Base-by-base conservation (phyloP, 306 rosid species). In the Purshia tridentata region DNA sequence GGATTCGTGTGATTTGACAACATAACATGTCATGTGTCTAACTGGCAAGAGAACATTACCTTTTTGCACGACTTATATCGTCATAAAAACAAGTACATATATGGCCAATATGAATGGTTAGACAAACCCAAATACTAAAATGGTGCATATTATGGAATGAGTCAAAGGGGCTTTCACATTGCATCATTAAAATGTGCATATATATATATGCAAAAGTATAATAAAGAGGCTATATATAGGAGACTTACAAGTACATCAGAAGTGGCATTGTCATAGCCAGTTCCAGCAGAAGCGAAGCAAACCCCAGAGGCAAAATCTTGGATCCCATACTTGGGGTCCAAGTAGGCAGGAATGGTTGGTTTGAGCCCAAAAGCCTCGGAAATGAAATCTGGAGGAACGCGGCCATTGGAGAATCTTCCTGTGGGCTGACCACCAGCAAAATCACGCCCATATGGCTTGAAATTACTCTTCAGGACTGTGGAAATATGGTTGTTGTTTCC, bases 221-320 rank as follows among this genome's bases (percentile, higher is more conserved):
- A 29, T 29, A 23, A 23, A 23, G 29, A 23, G 29, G 29, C 45
- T 18, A 5, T 46, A 18, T 40, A 42, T 41, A 23, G 9, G 39
- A 12, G 66, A 80, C 85, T 77, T 67, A 85, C 89, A 6, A 82
- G 55, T 13, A 85, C 87, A 53, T 57, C 77, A 55, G 89, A 85
- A 37, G 89, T 85, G 22, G 84, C 81, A 44, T 66, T 80, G 49
- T 85, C 89, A 65, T 79, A 85, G 78, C 89, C 89, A 67, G 89
- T 82, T 53, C 89, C 89, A 39, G 87, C 85, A 40, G 89, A 85
- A 11, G 89, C 89, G 74, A 82, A 85, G 83, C 84, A 78, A 69
- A 85, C 89, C 9, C 89, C 89, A 58, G 81, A 77, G 70, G 80
- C 83, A 67, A 82, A 85, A 74, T 85, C 89, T 8, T 80, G 50